These are phyloP conservation scores for Astragalus glycyphyllos DNA, from an alignment of 306 rosid genomes.

Conservation along the genomic window DNA sequence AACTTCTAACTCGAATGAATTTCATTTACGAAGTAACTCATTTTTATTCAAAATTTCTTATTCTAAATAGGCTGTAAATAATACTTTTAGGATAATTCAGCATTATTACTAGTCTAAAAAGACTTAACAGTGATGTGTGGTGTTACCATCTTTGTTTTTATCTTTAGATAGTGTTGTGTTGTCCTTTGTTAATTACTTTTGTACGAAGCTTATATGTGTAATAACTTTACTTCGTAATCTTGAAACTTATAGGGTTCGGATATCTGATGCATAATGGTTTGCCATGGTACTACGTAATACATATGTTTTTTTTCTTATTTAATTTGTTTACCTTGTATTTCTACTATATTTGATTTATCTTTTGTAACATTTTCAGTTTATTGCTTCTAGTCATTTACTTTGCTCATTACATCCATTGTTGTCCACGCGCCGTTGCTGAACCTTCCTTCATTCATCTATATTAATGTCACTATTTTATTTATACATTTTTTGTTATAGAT, in stretches of 20 bases:
- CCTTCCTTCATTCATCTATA: background rate
- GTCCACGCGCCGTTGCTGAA: background rate
- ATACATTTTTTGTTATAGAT: background rate
- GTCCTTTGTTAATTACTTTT: background rate
- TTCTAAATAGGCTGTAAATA: too few species aligned
- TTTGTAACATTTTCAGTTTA: background rate
- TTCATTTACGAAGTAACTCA: too few species aligned
- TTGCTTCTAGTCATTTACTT: background rate
- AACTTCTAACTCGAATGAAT: too few species aligned
- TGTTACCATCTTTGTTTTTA: background rate
- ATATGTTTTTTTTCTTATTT: background rate
- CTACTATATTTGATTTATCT: background rate
- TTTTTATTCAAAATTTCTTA: too few species aligned
- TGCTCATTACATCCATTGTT: background rate
- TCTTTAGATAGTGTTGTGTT: background rate
- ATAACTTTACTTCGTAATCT: background rate
- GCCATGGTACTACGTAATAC: background rate
- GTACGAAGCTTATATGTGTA: background rate
- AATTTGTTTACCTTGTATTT: constrained; percentile 3
- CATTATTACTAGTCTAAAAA: too few species aligned
- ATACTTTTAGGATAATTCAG: too few species aligned
- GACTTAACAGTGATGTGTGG: too few species aligned
- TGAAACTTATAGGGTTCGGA: constrained; percentile 3
- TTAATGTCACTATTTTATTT: background rate
- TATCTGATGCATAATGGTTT: background rate